These are phyloP conservation scores for Asparagopsis taxiformis DNA, from an alignment of 31 red algal genomes.

Conservation along the genomic window DNA sequence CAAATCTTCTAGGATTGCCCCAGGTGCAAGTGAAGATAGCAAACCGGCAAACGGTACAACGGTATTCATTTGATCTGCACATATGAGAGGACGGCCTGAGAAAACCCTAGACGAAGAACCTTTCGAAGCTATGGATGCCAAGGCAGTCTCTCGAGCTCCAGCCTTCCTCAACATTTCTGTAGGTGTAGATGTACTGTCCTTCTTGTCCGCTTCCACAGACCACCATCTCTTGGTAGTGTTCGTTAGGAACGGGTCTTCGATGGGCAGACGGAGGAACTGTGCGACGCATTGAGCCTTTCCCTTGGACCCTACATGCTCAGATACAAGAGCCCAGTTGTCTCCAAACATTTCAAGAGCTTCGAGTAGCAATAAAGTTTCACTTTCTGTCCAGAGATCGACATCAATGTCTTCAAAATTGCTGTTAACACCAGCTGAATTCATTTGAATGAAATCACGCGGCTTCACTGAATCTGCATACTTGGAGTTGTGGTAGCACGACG, in stretches of 20 bases:
- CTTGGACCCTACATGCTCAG: conserved; percentile 91
- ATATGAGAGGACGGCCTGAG: conserved; percentile 42
- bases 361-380: conserved; percentile 77
- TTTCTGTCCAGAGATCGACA: conserved; percentile 73
- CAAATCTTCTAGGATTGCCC: conserved; percentile 28
- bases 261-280: conserved; percentile 79
- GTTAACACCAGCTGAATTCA: conserved; percentile 46
- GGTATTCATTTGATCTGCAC: conserved; percentile 49
- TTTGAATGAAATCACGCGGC: conserved; percentile 82
- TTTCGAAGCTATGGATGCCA: conserved; percentile 21
- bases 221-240: conserved; percentile 33
- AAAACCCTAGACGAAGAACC: background rate
- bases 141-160: conserved; percentile 21
- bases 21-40: conserved; percentile 10
- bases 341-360: conserved; percentile 90
- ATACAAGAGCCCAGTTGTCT: conserved; percentile 90
- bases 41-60: conserved; percentile 26
- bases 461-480: conserved; percentile 61
- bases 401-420: conserved; percentile 29
- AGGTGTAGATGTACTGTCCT: conserved; percentile 23
- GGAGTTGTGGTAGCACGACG: conserved; percentile 59
- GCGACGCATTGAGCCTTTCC: conserved; percentile 57
- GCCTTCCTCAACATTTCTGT: conserved; percentile 42
- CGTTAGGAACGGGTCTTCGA: conserved; percentile 81
- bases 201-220: conserved; percentile 18